Evolutionary conservation across 495 filamentous ascomycete genomes (phyloP).

Genomic region (Ramalina intermedia): DNA sequence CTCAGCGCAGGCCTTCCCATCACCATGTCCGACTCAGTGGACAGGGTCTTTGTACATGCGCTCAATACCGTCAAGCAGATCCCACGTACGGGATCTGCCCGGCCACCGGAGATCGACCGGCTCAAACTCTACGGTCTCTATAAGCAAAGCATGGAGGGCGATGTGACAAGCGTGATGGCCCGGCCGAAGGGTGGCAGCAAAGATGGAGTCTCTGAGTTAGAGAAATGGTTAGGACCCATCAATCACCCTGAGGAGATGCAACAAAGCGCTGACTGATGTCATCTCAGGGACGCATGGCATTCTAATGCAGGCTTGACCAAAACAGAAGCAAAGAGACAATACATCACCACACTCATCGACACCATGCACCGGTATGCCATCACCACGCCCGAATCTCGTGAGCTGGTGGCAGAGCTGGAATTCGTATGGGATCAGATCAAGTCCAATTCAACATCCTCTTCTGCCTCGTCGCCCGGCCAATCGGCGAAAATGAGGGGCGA

Average conservation of each 20-base stretch:
- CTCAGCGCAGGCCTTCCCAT: background rate
- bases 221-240: conserved; percentile 41
- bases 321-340: conserved; percentile 88
- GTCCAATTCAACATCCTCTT: conserved; percentile 49
- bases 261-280: conserved; percentile 8
- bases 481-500: background rate
- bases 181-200: conserved; percentile 47
- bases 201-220: conserved; percentile 39
- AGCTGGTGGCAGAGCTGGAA: conserved; percentile 85
- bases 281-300: conserved; percentile 73
- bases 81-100: conserved; percentile 74
- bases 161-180: conserved; percentile 85
- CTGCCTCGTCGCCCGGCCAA: conserved; percentile 8
- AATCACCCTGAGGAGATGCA: background rate
- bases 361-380: conserved; percentile 92
- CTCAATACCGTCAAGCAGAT: conserved; percentile 97
- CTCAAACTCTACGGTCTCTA: conserved; percentile 92
- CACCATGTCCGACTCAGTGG: conserved; percentile 47
- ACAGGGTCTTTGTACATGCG: conserved; percentile 96
- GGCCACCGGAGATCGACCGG: conserved; percentile 73
- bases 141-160: conserved; percentile 96
- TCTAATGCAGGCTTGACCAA: conserved; percentile 61
- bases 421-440: conserved; percentile 98
- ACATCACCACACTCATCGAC: conserved; percentile 83
- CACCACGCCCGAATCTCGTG: conserved; percentile 67